Evolutionary conservation across 73 alveolate genomes (phyloP).

Genomic region (Uronychia binucleata): DNA sequence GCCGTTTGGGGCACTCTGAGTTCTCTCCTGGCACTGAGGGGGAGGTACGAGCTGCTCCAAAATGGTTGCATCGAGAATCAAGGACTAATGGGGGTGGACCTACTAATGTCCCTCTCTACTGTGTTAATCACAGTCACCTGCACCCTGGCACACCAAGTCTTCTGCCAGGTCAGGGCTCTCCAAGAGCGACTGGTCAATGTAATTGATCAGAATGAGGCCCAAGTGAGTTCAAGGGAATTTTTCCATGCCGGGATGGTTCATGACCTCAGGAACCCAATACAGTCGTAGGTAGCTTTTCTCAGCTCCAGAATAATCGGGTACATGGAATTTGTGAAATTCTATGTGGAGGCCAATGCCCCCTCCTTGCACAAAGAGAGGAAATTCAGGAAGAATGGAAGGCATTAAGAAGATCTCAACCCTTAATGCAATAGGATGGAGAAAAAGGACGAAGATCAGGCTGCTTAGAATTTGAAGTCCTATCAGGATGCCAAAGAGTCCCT

Average conservation of each 20-base stretch:
- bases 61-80: background rate
- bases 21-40: background rate
- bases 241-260: conserved; percentile 12
- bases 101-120: background rate
- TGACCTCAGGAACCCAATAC: conserved; percentile 3
- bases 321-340: background rate
- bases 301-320: background rate
- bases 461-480: background rate
- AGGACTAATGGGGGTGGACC: background rate
- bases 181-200: background rate
- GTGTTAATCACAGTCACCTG: background rate
- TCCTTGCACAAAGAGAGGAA: background rate
- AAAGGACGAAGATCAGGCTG: background rate
- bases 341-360: background rate
- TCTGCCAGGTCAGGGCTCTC: background rate
- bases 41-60: background rate
- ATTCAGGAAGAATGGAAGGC: background rate
- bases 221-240: background rate
- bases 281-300: background rate
- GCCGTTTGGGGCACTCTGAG: background rate
- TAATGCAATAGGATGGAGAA: background rate
- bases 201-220: background rate
- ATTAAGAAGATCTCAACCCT: background rate
- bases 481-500: background rate
- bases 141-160: background rate